Evolutionary conservation across 345 rosid species (phyloP).

Genomic region (Excoecaria cochinchinensis): DNA sequence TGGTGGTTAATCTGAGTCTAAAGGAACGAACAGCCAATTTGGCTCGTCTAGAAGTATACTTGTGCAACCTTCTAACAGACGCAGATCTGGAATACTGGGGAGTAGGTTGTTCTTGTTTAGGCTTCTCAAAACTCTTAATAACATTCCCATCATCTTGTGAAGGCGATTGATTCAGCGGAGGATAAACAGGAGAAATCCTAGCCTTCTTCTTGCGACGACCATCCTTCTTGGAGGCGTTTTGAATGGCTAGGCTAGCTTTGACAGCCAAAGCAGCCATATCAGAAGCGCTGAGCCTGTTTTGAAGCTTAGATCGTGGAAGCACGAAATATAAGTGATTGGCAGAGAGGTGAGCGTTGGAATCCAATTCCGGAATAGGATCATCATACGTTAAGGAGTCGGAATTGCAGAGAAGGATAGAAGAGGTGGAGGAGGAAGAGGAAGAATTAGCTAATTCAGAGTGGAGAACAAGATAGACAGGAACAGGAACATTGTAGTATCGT

Average conservation of each 20-base stretch:
- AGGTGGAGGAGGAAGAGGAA: conserved; percentile 32
- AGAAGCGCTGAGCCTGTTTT: conserved; percentile 52
- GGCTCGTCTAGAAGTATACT: conserved; percentile 59
- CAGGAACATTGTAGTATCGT: conserved; percentile 53
- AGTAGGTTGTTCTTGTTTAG: neutral
- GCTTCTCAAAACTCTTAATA: conserved; percentile 2
- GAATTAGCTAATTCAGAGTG: conserved; percentile 35
- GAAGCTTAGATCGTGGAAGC: conserved; percentile 68
- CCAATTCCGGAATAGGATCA: conserved; percentile 54
- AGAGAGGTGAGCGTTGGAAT: conserved; percentile 34
- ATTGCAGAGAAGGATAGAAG: conserved; percentile 52
- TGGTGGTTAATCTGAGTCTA: conserved; percentile 60
- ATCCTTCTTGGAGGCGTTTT: conserved; percentile 33
- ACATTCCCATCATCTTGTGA: neutral
- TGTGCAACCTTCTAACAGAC: conserved; percentile 54
- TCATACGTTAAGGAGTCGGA: conserved; percentile 64
- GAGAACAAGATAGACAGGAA: conserved; percentile 51
- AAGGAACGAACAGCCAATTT: conserved; percentile 79
- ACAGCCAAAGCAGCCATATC: conserved; percentile 97
- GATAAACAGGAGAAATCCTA: conserved; percentile 61
- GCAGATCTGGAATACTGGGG: conserved; percentile 43
- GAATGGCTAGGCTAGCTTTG: conserved; percentile 77
- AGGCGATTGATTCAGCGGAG: neutral
- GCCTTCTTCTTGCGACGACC: conserved; percentile 38
- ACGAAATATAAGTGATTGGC: conserved; percentile 66